Evolutionary conservation across 768 basidiomycete genomes (phyloP), one percentile per base, ranked within the genome.

Genomic region (Xerocomus brunneocitrinus): DNA sequence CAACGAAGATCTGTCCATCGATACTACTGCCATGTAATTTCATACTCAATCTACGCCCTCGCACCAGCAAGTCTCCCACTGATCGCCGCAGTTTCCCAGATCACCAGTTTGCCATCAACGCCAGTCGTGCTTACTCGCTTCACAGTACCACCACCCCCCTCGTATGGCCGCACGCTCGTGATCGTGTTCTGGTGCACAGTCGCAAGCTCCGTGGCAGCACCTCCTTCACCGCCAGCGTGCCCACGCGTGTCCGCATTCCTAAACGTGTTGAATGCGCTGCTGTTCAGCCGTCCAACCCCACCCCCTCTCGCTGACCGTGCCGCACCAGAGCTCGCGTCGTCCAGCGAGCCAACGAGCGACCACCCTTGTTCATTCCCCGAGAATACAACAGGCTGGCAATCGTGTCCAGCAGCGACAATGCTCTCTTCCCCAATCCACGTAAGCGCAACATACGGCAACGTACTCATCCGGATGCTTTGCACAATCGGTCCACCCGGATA

Each of bases 141-240:
- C 5, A 98, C 85, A 2, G 73, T 71, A 0, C 82, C 85, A 12
- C 75, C 77, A 2, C 73, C 75, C 53, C 49, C 50, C 56, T 86
- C 86, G 63, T 89, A 97, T 27, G 89, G 74, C 52, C 93, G 75
- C 38, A 98, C 78, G 60, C 79, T 86, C n/a, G 93, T 98, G 71
- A 99, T 97, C 35, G 95, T 97, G 75, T 99, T 99, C 79, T 98
- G 97, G 67, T 98, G 97, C 47, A 97, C 80, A 13, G 97, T 98
- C 63, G 80, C 73, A 48, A 95, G 72, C 66, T 95, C 91, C 3
- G 89, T 90, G 63, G 88, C 84, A 5, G 70, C 67, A 4, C 71
- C 60, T 1, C 63, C 60, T 0, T 73, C 71, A 9, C 64, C 63
- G 7, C 67, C 66, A 6, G 71, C 64, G 8, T 68, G 69, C 9